Base-by-base conservation (phyloP, 345 rosid genomes). In the Syzygium aqueum region DNA sequence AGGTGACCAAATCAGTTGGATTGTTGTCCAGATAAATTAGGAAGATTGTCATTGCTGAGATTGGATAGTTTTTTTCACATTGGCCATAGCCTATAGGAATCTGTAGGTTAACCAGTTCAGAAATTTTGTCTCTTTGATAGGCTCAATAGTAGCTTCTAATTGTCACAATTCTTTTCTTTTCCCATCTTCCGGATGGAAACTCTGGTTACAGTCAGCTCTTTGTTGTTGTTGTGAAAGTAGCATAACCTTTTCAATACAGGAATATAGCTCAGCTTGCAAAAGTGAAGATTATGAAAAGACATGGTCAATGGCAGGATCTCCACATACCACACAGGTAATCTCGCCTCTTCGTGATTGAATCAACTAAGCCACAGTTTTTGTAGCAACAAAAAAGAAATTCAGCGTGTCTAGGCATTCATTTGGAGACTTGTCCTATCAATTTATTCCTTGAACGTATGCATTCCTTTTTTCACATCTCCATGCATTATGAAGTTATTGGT, bases 211-310 rank as follows among this genome's bases (percentile, higher is more conserved):
- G 49, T 73, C 78, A 30, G 80, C 80, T 73, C 49, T 73, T 73
- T 37, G 80, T 73, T 0, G 27, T 73, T 73, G 80, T 19, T 0
- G 77, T 63, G 40, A 83, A 67, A 78, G 53, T 84, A 89, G 59
- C 40, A 14, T 77, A 28, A 77, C 40, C 59, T 73, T 86, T n/a
- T 51, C 63, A 12, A 0, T 78, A 80, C 91, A 95, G 99, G 93
- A 96, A 96, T 90, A 93, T 97, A 90, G 96, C 98, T 61, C 97
- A 96, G 88, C 95, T 97, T 84, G 94, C 96, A 7, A 94, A 94
- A 91, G 99, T 97, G 89, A 95, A 94, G 92, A 84, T 94, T 92
- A 93, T 95, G 95, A 94, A 93, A 86, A 91, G 80, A 73, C 90
- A 90, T 80, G 95, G 96, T 85, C 85, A 93, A 84, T 96, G 99